Percentiles rank a stretch among this genome's conserved stretches.
phyloP scores from a whole-genome alignment of 192 early-diverging fungal genomes.

The Chytriomyces sp. region DNA sequence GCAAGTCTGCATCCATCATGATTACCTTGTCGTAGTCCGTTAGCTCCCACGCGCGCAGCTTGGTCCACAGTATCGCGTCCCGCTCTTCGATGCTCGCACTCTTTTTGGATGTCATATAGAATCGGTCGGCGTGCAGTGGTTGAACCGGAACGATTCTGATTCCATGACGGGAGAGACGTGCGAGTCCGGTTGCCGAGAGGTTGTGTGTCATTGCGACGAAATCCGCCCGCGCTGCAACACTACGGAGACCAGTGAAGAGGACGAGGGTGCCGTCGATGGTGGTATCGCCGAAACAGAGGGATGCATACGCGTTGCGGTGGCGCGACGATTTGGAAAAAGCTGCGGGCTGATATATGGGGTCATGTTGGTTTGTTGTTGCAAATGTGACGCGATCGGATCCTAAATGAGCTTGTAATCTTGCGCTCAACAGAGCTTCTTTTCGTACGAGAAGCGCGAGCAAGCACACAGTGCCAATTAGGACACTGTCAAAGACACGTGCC shows the following conservation, averaged over 20 bases:
- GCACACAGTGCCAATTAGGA: neutral
- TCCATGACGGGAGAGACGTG: neutral
- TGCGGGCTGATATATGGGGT: too few species aligned
- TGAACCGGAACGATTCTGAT: neutral
- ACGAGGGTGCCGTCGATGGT: constrained; percentile 21
- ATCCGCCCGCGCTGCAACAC: neutral
- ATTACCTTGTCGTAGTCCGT: constrained; percentile 25
- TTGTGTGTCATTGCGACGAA: constrained; percentile 19
- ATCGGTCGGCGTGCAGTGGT: neutral
- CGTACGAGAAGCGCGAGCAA: neutral
- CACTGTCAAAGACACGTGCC: neutral
- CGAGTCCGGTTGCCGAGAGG: neutral
- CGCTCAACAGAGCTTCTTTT: too few species aligned
- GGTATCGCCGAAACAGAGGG: constrained; percentile 28
- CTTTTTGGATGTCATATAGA: constrained; percentile 8
- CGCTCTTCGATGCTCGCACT: neutral
- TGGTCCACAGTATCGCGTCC: constrained; percentile 23
- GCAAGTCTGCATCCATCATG: constrained; percentile 26
- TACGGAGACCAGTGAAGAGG: constrained; percentile 7
- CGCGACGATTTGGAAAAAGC: neutral
- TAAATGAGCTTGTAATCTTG: too few species aligned
- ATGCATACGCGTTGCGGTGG: constrained; percentile 2
- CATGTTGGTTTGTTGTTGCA: too few species aligned
- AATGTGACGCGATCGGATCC: too few species aligned
- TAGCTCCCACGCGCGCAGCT: constrained; percentile 33